phyloP scores from a whole-genome alignment of 2,329 filamentous ascomycete species.

The Hypoxylon sp. region DNA sequence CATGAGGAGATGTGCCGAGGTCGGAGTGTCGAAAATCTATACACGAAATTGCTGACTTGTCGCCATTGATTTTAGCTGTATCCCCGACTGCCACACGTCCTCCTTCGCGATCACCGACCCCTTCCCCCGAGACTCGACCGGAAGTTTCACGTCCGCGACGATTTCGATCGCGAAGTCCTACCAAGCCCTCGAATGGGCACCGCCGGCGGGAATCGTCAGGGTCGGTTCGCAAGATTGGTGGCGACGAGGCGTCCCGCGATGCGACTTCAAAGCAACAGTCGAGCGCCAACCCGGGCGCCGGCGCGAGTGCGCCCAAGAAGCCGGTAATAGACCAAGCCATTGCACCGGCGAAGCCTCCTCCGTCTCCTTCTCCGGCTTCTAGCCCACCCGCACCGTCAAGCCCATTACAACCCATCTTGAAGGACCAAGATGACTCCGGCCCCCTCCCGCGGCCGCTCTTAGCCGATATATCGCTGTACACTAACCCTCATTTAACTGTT shows the following conservation, averaged over 20 bases:
- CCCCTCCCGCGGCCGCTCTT: slow-evolving; percentile 68
- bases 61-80: slow-evolving; percentile 57
- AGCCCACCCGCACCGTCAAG: slow-evolving; percentile 44
- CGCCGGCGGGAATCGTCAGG: slow-evolving; percentile 58
- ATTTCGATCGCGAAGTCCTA: slow-evolving; percentile 67
- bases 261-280: slow-evolving; percentile 51
- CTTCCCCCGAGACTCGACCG: slow-evolving; percentile 65
- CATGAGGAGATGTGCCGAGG: slow-evolving; percentile 16
- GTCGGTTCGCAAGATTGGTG: slow-evolving; percentile 58
- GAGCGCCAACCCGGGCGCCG: slow-evolving; percentile 54
- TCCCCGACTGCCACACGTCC: slow-evolving; percentile 64
- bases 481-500: slow-evolving; percentile 69
- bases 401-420: slow-evolving; percentile 51
- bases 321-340: slow-evolving; percentile 62
- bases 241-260: slow-evolving; percentile 57
- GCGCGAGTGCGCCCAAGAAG: slow-evolving; percentile 58
- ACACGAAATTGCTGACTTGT: slow-evolving; percentile 42
- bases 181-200: slow-evolving; percentile 53
- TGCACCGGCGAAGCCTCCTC: slow-evolving; percentile 39
- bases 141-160: slow-evolving; percentile 64
- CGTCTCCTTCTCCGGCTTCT: slow-evolving; percentile 37
- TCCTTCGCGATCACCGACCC: slow-evolving; percentile 67
- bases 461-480: slow-evolving; percentile 74
- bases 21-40: slow-evolving; percentile 27
- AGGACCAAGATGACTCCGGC: slow-evolving; percentile 59